These are phyloP conservation scores for Calonectria multiphialidica DNA, from an alignment of 2,329 filamentous ascomycete genomes.

Conservation along the genomic window DNA sequence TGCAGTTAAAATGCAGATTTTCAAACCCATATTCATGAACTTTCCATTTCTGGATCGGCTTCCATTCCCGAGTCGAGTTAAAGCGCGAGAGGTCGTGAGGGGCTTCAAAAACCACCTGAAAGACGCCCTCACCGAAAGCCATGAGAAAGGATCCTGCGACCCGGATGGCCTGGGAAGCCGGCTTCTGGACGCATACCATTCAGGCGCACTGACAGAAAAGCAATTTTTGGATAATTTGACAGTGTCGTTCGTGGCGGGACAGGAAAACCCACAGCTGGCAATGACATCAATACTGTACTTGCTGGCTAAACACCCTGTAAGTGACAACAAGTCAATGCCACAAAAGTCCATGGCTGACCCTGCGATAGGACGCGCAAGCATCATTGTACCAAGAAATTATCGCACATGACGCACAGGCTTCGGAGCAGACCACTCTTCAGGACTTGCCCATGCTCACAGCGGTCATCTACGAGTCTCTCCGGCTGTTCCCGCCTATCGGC, in stretches of 20 bases:
- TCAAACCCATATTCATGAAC: background rate
- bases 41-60: background rate
- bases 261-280: constrained; percentile 55
- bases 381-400: background rate
- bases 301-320: constrained; percentile 46
- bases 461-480: constrained; percentile 52
- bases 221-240: constrained; percentile 56
- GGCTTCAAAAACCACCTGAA: background rate
- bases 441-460: background rate
- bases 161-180: background rate
- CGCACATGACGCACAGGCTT: background rate
- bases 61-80: background rate
- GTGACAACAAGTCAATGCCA: background rate
- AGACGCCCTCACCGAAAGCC: background rate
- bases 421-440: background rate
- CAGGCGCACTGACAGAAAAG: constrained; percentile 46
- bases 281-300: constrained; percentile 52
- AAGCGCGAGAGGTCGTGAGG: background rate
- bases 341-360: background rate
- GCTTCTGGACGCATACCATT: background rate
- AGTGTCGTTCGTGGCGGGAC: constrained; percentile 54
- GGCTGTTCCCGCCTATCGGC: constrained; percentile 61
- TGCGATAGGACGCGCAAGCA: background rate
- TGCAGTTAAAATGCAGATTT: background rate
- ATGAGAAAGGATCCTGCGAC: background rate